Evolutionary conservation across 78 protist genomes (phyloP), one percentile per base, ranked within the genome.

Genomic region (Dictyostelium discoideum): DNA sequence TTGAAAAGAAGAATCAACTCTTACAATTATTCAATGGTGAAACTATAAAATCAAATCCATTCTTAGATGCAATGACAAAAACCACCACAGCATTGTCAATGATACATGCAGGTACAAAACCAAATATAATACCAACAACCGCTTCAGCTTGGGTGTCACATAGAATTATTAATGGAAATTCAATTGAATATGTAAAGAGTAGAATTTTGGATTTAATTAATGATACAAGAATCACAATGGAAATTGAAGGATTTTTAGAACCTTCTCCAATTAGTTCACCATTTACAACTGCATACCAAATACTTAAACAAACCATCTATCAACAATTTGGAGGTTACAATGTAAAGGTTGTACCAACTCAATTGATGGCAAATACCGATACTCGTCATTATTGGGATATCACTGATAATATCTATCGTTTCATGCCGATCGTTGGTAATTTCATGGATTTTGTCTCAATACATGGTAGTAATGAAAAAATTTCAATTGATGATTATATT

Each of bases 91-190:
- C 95, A 0, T 57, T 90, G 3, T 82, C 95, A 4, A 67, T 90
- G 69, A 10, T 82, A 57, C 74, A 72, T 1, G 54, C 85, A 16
- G 95, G 95, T 67, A 50, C 57, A 22, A 90, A 90, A 60, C 57
- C 84, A 69, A 90, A 90, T 20, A 57, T 80, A 1, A 20, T 82
- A 0, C 76, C 95, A 32, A 82, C 29, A 0, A 9, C 44, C 5
- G 95, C 88, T 3, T 72, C 88, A 13, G 89, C 79, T 1, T 90
- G 95, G 95, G 86, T 90, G 24, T 81, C 46, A 26, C 95, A 90
- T 73, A 72, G 95, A 46, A 85, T 90, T 2, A 65, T 82, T 3
- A 60, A 69, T 8, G 95, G 95, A 1, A 65, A 82, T n/a, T 39
- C 69, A 3, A 26, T 72, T 10, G n/a, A 39, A 2, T 82, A 18